Conservation (phyloP, 2,329 filamentous ascomycete genomes). For the Triangularia verruculosa region DNA sequence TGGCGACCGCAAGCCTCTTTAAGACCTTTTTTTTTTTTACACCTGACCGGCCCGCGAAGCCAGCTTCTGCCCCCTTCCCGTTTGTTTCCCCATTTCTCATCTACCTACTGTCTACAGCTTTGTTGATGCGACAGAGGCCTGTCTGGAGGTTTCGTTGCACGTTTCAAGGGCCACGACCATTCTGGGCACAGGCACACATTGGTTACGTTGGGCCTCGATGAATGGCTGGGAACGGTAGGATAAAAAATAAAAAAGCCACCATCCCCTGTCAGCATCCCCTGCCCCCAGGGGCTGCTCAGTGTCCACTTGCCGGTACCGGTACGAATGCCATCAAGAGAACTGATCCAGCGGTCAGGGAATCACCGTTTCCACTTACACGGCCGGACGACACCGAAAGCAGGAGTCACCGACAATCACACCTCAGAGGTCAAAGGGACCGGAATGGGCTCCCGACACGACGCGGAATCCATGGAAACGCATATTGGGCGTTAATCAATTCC, state of each 20-base stretch:
- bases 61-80: conserved; percentile 18
- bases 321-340: neutral
- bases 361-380: conserved; percentile 17
- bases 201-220: conserved; percentile 11
- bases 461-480: conserved; percentile 4
- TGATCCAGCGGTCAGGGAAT: conserved; percentile 6
- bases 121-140: conserved; percentile 27
- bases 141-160: conserved; percentile 26
- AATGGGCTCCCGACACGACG: conserved; percentile 16
- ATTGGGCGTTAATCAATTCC: neutral
- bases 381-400: conserved; percentile 9
- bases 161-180: conserved; percentile 28
- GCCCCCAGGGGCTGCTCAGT: neutral
- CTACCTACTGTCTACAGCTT: conserved; percentile 2
- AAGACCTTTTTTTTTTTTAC: conserved; percentile 25
- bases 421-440: conserved; percentile 13
- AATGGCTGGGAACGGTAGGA: conserved; percentile 12
- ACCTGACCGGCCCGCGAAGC: conserved; percentile 17
- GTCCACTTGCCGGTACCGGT: conserved; percentile 9
- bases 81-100: conserved; percentile 23
- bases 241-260: conserved; percentile 14
- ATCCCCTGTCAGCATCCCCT: conserved; percentile 2
- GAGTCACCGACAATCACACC: conserved; percentile 24
- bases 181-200: no score
- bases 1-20: conserved; percentile 24